A percentile compares a stretch with the other conserved stretches of the same genome.
Conservation (phyloP, 257 asterid genomes). For the Eucommia ulmoides region DNA sequence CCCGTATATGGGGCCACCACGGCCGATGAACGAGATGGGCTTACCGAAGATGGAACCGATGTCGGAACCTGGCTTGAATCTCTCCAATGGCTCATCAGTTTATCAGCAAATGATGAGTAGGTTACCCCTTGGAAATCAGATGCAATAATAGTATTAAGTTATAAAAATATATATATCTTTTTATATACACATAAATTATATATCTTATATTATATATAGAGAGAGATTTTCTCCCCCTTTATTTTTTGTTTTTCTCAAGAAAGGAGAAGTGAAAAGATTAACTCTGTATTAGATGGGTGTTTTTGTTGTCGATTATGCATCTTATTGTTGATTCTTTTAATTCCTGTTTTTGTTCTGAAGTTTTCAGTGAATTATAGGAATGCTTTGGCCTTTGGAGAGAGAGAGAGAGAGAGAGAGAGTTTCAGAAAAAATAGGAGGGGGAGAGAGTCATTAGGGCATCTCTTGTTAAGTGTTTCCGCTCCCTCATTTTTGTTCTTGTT, state of each 20-base stretch:
- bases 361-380: too few relatives aligned
- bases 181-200: too few relatives aligned
- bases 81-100: conserved; percentile 28
- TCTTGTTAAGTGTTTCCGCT: background rate
- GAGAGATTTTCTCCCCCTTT: too few relatives aligned
- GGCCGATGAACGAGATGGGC: conserved; percentile 23
- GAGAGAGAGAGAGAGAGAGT: too few relatives aligned
- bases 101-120: conserved; percentile 57
- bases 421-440: too few relatives aligned
- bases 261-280: conserved; percentile 10
- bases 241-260: conserved; percentile 14
- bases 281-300: background rate
- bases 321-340: background rate
- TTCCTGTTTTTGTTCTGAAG: too few relatives aligned
- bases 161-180: too few relatives aligned
- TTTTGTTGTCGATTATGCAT: background rate
- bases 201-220: too few relatives aligned
- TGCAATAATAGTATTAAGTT: conserved; percentile 26
- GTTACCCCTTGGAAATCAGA: conserved; percentile 56
- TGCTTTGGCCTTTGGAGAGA: background rate
- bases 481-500: too few relatives aligned
- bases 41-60: conserved; percentile 41
- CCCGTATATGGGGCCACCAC: conserved; percentile 34
- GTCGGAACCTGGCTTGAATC: conserved; percentile 32
- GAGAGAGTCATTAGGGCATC: background rate